Percentiles rank a stretch among this genome's conserved stretches.
phyloP scores from a whole-genome alignment of 208 protist genomes.

The Tritrichomonas musculus region DNA sequence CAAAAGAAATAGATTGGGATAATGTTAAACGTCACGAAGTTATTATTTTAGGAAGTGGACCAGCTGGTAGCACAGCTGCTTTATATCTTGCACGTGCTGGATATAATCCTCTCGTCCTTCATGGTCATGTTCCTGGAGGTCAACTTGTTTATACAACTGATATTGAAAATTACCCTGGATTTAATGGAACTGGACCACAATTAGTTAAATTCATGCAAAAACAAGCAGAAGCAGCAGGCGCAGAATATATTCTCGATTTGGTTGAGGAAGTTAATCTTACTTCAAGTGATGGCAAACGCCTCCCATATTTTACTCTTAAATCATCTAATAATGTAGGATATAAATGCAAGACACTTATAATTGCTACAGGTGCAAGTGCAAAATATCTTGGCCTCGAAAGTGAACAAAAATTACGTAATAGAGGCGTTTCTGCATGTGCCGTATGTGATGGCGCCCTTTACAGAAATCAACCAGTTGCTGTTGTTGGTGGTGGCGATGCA shows the following conservation, averaged over 20 bases:
- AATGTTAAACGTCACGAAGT: no score
- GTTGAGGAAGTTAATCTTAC: slow-evolving; percentile 51
- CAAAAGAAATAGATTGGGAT: no score
- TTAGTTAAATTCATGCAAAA: slow-evolving; percentile 50
- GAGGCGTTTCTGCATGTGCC: slow-evolving; percentile 63
- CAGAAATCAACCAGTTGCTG: not conserved
- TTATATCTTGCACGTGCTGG: slow-evolving; percentile 60
- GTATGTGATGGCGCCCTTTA: slow-evolving; percentile 58
- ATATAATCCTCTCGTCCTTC: slow-evolving; percentile 47
- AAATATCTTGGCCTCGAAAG: slow-evolving; percentile 42
- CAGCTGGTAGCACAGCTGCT: slow-evolving; percentile 62
- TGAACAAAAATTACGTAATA: slow-evolving; percentile 53
- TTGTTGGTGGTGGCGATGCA: slow-evolving; percentile 64
- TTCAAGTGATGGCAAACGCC: not conserved
- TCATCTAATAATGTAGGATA: not conserved
- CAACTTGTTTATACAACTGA: slow-evolving; percentile 67
- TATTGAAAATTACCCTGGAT: slow-evolving; percentile 65
- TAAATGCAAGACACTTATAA: slow-evolving; percentile 53
- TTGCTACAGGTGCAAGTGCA: slow-evolving; percentile 63
- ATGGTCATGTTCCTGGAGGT: slow-evolving; percentile 53
- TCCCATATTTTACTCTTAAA: no score
- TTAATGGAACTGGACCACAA: slow-evolving; percentile 40
- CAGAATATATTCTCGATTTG: slow-evolving; percentile 49
- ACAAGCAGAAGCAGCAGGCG: slow-evolving; percentile 40
- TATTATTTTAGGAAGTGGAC: slow-evolving; percentile 10